Conservation (phyloP, 169 alveolate species). For the Cystoisospora suis region DNA sequence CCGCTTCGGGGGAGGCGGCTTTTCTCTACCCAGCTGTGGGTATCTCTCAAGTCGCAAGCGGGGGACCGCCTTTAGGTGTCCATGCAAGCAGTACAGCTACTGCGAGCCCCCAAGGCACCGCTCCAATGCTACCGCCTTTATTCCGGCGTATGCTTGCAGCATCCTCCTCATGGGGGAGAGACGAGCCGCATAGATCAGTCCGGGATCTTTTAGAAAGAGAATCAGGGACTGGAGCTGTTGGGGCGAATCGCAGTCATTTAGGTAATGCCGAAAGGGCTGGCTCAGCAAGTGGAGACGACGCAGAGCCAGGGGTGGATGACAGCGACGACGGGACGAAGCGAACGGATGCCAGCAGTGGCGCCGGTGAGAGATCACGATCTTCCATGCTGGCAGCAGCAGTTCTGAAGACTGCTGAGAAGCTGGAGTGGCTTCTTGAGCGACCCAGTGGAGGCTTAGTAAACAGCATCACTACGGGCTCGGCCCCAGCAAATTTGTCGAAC, state of each 20-base stretch:
- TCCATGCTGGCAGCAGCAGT: slow-evolving; percentile 34
- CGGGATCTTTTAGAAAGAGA: no score
- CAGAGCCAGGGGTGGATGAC: neutral
- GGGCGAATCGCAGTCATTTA: neutral
- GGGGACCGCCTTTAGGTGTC: no score
- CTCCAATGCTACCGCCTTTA: no score
- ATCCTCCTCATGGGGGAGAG: neutral
- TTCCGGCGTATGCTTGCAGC: slow-evolving; percentile 10
- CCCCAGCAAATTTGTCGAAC: neutral
- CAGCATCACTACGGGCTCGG: neutral
- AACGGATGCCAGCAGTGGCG: neutral
- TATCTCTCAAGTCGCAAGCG: no score
- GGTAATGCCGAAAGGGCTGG: neutral
- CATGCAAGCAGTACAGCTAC: no score
- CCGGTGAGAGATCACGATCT: no score
- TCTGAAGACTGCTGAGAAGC: slow-evolving; percentile 3
- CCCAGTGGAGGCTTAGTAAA: neutral
- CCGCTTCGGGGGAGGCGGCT: no score
- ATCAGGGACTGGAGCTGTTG: neutral
- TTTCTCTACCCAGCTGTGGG: no score
- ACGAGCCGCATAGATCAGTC: no score
- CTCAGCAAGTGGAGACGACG: neutral
- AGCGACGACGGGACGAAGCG: neutral
- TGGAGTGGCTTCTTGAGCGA: slow-evolving; percentile 31
- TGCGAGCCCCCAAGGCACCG: no score